These are phyloP conservation scores for Narthecium ossifragum DNA, from an alignment of 106 monocot genomes.

Conservation along the genomic window DNA sequence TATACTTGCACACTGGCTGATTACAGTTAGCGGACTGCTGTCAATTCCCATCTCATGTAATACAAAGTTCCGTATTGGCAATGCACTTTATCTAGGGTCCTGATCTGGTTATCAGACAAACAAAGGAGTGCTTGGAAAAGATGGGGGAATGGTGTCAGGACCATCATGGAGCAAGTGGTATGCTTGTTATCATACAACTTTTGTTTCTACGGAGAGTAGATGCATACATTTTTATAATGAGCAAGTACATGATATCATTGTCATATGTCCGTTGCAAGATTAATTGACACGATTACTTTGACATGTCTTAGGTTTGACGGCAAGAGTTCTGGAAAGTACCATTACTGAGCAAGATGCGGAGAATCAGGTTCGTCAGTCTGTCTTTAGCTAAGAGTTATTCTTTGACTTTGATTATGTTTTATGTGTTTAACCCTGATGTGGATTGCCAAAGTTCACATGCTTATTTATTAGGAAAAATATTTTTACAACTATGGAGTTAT, in stretches of 20 bases:
- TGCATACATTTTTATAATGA: not conserved
- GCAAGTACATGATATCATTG: not conserved
- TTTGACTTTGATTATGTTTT: no score
- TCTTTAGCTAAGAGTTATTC: not conserved
- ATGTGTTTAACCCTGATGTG: no score
- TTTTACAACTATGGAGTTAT: no score
- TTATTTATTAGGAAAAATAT: no score
- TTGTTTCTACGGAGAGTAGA: no score
- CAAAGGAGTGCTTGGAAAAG: slow-evolving; percentile 79
- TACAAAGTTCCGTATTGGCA: no score
- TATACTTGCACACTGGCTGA: no score
- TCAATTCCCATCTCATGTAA: no score
- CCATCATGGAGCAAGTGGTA: slow-evolving; percentile 92
- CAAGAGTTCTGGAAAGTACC: slow-evolving; percentile 70
- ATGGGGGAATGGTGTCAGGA: slow-evolving; percentile 93
- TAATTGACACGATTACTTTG: not conserved
- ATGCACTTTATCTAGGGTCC: slow-evolving; percentile 87
- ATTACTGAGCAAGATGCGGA: slow-evolving; percentile 74
- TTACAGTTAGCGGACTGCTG: no score
- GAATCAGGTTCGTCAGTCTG: slow-evolving; percentile 49
- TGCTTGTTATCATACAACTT: no score
- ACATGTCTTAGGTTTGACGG: slow-evolving; percentile 55
- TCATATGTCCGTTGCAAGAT: not conserved
- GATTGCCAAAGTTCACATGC: no score
- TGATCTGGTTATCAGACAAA: slow-evolving; percentile 78